Conservation (phyloP, 108 stramenopile species). For the Cyclotella kingstonii region DNA sequence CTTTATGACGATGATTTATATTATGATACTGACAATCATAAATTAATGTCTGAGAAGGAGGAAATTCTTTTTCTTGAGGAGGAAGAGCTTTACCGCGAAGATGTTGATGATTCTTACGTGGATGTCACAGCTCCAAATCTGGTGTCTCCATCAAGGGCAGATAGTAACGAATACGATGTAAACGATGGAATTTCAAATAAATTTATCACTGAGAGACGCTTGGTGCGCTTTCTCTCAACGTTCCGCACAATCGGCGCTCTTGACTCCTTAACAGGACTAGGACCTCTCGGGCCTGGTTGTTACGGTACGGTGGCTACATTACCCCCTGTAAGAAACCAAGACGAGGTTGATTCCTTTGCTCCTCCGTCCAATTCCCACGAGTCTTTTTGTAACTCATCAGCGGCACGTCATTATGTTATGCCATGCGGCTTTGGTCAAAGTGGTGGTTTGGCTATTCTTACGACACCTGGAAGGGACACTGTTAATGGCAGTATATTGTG, state of each 20-base stretch:
- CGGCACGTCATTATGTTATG: slow-evolving; percentile 56
- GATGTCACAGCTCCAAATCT: slow-evolving; percentile 32
- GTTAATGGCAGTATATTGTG: slow-evolving; percentile 60
- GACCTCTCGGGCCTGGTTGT: slow-evolving; percentile 76
- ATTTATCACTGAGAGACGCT: slow-evolving; percentile 6
- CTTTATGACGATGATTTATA: slow-evolving; percentile 74
- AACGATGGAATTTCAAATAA: slow-evolving; percentile 1
- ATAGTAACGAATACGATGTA: slow-evolving; percentile 38
- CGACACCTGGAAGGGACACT: slow-evolving; percentile 64
- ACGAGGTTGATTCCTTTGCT: slow-evolving; percentile 4
- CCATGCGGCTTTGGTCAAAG: slow-evolving; percentile 82
- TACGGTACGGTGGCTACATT: slow-evolving; percentile 59
- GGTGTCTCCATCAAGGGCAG: slow-evolving; percentile 55
- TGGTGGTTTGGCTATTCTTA: slow-evolving; percentile 71
- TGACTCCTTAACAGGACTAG: slow-evolving; percentile 71
- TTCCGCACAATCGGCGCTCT: slow-evolving; percentile 61
- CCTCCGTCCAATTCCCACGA: slow-evolving; percentile 1
- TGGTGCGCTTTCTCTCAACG: slow-evolving; percentile 20
- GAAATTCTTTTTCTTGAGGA: slow-evolving; percentile 70
- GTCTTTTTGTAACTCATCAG: slow-evolving; percentile 32
- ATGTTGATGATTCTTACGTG: slow-evolving; percentile 2
- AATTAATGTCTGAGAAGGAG: slow-evolving; percentile 14
- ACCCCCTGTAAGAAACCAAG: slow-evolving; percentile 18
- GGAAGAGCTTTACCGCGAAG: slow-evolving; percentile 66
- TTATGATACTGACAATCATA: slow-evolving; percentile 14